Conservation (phyloP, 768 basidiomycete species). For the Heimioporus sp. region DNA sequence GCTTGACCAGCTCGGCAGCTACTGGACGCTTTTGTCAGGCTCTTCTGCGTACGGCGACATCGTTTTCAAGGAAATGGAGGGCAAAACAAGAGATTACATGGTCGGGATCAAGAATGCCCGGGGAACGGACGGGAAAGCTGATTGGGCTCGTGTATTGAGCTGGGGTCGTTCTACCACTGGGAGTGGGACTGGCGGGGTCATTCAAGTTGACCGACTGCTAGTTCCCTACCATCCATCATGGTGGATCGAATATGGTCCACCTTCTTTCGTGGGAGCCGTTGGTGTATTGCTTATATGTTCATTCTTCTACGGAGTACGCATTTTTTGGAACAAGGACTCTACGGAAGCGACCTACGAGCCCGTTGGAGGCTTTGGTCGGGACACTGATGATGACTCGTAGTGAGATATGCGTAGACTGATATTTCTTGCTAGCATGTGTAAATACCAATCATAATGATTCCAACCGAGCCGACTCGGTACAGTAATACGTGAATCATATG, state of each 20-base stretch:
- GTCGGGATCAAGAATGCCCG: slow-evolving; percentile 74
- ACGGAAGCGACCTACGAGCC: slow-evolving; percentile 91
- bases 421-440: slow-evolving; percentile 13
- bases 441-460: slow-evolving; percentile 5
- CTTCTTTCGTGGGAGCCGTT: slow-evolving; percentile 55
- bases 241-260: slow-evolving; percentile 77
- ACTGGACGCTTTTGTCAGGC: slow-evolving; percentile 73
- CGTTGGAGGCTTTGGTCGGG: slow-evolving; percentile 71
- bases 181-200: slow-evolving; percentile 78
- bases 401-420: slow-evolving; percentile 16
- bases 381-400: slow-evolving; percentile 39
- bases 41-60: slow-evolving; percentile 76
- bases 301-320: slow-evolving; percentile 72
- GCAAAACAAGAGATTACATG: slow-evolving; percentile 49
- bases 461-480: not conserved
- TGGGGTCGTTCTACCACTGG: slow-evolving; percentile 79
- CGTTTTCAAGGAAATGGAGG: slow-evolving; percentile 59
- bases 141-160: slow-evolving; percentile 63
- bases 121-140: slow-evolving; percentile 57
- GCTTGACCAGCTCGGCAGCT: slow-evolving; percentile 69
- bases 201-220: slow-evolving; percentile 82
- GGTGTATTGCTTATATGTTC: slow-evolving; percentile 60
- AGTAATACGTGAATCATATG: slow-evolving; percentile 28
- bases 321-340: slow-evolving; percentile 70
- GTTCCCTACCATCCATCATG: slow-evolving; percentile 84